Evolutionary conservation across 495 filamentous ascomycete species (phyloP).

Genomic region (Sordaria brevicollis): DNA sequence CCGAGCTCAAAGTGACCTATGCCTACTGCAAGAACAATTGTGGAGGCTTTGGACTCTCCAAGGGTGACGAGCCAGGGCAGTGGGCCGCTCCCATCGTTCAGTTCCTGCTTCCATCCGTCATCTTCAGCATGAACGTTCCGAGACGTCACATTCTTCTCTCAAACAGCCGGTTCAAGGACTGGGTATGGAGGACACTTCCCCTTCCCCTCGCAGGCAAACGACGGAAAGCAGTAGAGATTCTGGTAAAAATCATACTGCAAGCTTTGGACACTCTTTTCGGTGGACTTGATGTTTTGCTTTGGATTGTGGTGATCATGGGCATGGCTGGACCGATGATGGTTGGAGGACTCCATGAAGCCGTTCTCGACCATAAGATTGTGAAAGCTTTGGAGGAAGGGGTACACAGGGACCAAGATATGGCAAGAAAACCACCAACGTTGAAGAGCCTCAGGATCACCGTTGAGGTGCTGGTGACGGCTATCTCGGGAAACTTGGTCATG

Average conservation of each 20-base stretch:
- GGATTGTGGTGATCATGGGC: conserved; percentile 1
- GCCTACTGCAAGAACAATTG: background rate
- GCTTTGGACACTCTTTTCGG: background rate
- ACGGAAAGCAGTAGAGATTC: background rate
- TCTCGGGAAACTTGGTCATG: background rate
- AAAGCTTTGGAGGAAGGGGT: background rate
- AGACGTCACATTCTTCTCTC: background rate
- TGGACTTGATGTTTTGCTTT: background rate
- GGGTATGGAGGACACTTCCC: background rate
- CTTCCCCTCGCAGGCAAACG: background rate
- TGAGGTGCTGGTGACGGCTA: background rate
- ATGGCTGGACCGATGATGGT: conserved; percentile 4
- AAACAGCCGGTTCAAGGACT: background rate
- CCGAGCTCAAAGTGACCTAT: background rate
- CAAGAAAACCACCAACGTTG: background rate
- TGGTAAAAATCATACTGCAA: background rate
- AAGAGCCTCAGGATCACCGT: background rate
- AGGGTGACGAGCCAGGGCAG: background rate
- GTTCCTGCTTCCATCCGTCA: background rate
- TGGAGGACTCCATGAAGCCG: background rate
- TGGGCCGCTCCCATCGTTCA: background rate
- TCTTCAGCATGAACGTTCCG: background rate
- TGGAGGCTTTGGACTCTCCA: background rate
- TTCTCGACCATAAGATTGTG: background rate
- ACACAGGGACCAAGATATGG: background rate